phyloP scores from a whole-genome alignment of 805 yeast species.

The Saccharomycopsis sp. region DNA sequence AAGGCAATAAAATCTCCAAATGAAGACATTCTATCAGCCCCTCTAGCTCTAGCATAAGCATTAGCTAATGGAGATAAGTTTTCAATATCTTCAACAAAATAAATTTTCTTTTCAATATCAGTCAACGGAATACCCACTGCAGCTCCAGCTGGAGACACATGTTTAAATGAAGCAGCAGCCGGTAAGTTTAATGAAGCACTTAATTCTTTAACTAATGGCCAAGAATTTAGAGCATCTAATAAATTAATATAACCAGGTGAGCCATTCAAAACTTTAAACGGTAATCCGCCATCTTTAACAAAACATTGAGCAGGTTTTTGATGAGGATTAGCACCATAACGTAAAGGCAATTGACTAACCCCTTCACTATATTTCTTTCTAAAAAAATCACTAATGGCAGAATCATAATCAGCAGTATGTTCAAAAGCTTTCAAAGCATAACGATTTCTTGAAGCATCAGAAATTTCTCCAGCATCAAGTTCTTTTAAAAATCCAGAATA shows the following conservation, averaged over 20 bases:
- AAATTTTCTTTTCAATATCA: slow-evolving; percentile 87
- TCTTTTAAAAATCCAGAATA: slow-evolving; percentile 82
- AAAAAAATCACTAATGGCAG: slow-evolving; percentile 92
- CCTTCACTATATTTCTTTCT: slow-evolving; percentile 94
- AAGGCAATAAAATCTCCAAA: slow-evolving; percentile 98
- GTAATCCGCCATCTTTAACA: slow-evolving; percentile 77
- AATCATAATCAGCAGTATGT: slow-evolving; percentile 96
- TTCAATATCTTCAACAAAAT: slow-evolving; percentile 91
- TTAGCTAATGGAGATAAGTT: slow-evolving; percentile 93
- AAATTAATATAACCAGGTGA: slow-evolving; percentile 97
- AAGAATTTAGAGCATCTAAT: slow-evolving; percentile 92
- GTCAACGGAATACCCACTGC: slow-evolving; percentile 93
- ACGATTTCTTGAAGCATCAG: slow-evolving; percentile 63
- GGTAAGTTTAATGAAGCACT: slow-evolving; percentile 91
- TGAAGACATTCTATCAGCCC: slow-evolving; percentile 99
- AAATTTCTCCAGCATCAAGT: slow-evolving; percentile 60
- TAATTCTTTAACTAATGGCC: slow-evolving; percentile 97
- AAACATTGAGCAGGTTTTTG: slow-evolving; percentile 99
- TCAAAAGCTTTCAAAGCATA: slow-evolving; percentile 96
- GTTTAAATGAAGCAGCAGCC: slow-evolving; percentile 98
- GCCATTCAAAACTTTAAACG: slow-evolving; percentile 88
- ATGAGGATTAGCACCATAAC: slow-evolving; percentile 99
- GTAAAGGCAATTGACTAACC: slow-evolving; percentile 78
- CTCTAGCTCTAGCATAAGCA: slow-evolving; percentile 99
- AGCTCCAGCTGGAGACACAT: slow-evolving; percentile 98